Base-by-base conservation (phyloP, 768 basidiomycete species). In the Macrolepiota dolichaula region DNA sequence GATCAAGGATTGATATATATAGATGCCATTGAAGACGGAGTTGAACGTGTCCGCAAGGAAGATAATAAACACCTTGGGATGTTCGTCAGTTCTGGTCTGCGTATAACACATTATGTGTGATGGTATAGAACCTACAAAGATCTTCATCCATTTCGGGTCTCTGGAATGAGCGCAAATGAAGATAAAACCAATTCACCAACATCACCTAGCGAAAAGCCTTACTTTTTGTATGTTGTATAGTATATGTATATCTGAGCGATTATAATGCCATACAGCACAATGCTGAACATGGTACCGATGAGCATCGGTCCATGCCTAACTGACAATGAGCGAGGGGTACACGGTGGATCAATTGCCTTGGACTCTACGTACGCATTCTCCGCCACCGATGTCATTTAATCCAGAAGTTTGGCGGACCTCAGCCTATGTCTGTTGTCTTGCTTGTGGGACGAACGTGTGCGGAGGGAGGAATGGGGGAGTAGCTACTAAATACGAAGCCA, bases 211-310 rank as follows among this genome's bases (percentile, higher is more conserved):
- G 6, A 22, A 67, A 65, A 58, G 56, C 19, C 66, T 44, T 19
- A 44, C 42, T 44, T 44, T n/a, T 44, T 68, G 51, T 68, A 68
- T 65, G 76, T 72, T 52, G 72, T 75, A 65, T 74, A 79, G 67
- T 85, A 84, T 5, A 84, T 42, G 61, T 79, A 78, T 13, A 75
- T 69, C 68, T 85, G 78, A 0, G 76, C 76, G 52, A 79, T 75
- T 76, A 81, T 81, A 54, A 83, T 76, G 1, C 80, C 81, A 62
- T 79, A 80, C 7, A 82, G 73, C n/a, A 80, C 57, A 29, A 81
- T 67, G 62, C 81, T 82, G 68, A 82, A 66, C n/a, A 74, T 67
- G 58, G 77, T 74, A 22, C 79, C 81, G 47, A 83, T 76, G 65
- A 82, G 73, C 69, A 81, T 79, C 19, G 79, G 79, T 37, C 80